phyloP scores from a whole-genome alignment of 257 asterid genomes.

The Solanum commersonii region DNA sequence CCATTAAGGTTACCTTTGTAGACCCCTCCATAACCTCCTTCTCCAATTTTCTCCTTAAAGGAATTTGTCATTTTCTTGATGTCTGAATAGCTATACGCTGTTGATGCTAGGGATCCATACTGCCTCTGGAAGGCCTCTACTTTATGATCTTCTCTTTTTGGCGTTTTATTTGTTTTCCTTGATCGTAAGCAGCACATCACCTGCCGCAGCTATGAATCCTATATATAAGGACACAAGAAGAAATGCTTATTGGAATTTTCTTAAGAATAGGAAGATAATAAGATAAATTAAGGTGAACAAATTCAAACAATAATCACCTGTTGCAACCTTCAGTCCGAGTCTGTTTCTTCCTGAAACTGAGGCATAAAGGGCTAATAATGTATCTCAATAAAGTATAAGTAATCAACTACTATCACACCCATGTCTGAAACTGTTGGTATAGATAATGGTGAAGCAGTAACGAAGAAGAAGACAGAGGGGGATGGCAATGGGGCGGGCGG shows the following conservation, averaged over 20 bases:
- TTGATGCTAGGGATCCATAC: not conserved
- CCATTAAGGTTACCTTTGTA: conserved; percentile 8
- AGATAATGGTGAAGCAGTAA: no score
- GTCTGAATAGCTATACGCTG: not conserved
- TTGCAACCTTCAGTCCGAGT: not conserved
- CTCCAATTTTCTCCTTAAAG: conserved; percentile 5
- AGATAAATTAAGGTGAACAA: not conserved
- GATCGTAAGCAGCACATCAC: not conserved
- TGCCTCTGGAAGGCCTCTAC: not conserved
- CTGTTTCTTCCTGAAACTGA: not conserved
- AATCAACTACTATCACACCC: not conserved
- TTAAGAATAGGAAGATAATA: not conserved
- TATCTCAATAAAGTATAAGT: not conserved
- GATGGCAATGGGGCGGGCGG: no score
- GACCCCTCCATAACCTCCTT: conserved; percentile 14
- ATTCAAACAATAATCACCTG: not conserved
- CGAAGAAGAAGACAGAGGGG: no score
- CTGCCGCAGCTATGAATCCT: not conserved
- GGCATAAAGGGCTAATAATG: not conserved
- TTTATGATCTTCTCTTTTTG: not conserved
- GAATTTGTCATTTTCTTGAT: not conserved
- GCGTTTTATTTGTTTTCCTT: not conserved
- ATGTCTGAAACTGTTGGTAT: no score
- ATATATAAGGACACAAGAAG: not conserved
- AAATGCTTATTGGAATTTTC: not conserved